Evolutionary conservation across 2,329 filamentous ascomycete species (phyloP), one percentile per base, ranked within the genome.

Genomic region (Aureobasidium sp.): DNA sequence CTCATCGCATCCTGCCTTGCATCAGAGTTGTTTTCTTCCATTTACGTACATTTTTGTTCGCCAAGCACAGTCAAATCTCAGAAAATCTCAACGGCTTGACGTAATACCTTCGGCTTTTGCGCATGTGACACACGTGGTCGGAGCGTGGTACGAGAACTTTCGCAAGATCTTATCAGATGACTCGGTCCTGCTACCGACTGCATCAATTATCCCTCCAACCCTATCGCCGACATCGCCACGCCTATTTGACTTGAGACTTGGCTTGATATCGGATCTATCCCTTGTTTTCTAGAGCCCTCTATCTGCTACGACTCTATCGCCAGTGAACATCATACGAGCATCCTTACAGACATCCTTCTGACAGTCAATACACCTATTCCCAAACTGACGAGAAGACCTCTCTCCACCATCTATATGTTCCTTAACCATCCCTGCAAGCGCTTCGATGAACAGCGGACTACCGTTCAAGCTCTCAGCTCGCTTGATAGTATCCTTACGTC

Each of bases 381-480:
- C 47, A 11, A 49, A 49, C 10, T 49, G 47, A 32, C 47, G 47
- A 9, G 47, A 49, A 34, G 47, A 49, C 47, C n/a, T 32, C 29
- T 49, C 30, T n/a, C 87, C 88, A 65, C 83, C 86, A 58, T 85
- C 78, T 57, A 99, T 76, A 77, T 99, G 94, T 16, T 79, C 75
- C 70, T 89, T 88, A 7, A 92, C 94, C 67, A 99, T 84, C 70
- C 96, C 87, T 15, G 93, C 94, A 55, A 99, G 80, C 0, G 89
- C 94, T 67, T 89, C 77, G 69, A 99, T 97, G 75, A 99, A 99
- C 1, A 93, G 85, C 0, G 86, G 88, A 73, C 84, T 95, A 59
- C 90, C 94, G 70, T 99, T 99, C 69, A 99, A 76, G 71, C 90
- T 95, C 73, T 97, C 94, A 1, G 88, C 90, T 61, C 94, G 84